phyloP scores from a whole-genome alignment of 1,284 basidiomycete genomes.

The Fomitiporia mediterranea region DNA sequence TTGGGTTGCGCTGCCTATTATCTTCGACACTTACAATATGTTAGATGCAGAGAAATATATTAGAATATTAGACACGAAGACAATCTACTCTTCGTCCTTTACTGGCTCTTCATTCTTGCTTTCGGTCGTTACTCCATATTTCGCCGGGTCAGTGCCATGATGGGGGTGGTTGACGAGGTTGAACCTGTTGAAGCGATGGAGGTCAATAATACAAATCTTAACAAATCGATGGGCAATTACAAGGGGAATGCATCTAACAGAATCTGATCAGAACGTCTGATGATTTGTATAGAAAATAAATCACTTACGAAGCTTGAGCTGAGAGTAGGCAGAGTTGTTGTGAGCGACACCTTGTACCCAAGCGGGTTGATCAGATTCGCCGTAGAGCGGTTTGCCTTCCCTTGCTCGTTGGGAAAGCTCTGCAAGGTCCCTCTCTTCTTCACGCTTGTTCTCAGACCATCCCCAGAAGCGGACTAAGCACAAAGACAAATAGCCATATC shows the following conservation, averaged over 20 bases:
- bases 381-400: conserved; percentile 81
- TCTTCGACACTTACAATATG: not conserved
- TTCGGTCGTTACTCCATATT: conserved; percentile 51
- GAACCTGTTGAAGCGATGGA: conserved; percentile 51
- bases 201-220: not conserved
- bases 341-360: conserved; percentile 90
- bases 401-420: conserved; percentile 71
- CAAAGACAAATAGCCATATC: not conserved
- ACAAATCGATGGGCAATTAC: conserved; percentile 35
- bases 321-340: conserved; percentile 90
- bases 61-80: not conserved
- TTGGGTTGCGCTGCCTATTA: too few species aligned
- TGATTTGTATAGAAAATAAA: not conserved
- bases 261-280: not conserved
- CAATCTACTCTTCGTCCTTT: conserved; percentile 12
- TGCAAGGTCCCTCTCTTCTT: conserved; percentile 69
- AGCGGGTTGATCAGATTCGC: conserved; percentile 73
- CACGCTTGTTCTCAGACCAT: conserved; percentile 87
- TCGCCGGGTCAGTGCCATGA: conserved; percentile 82
- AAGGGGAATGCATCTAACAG: conserved; percentile 62
- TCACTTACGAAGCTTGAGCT: conserved; percentile 84
- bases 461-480: conserved; percentile 91
- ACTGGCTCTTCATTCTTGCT: too few species aligned
- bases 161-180: conserved; percentile 88
- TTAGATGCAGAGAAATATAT: not conserved